Percentiles rank a stretch among this genome's conserved stretches.
These are phyloP conservation scores for Chaetomium tenue DNA, from an alignment of 495 filamentous ascomycete genomes.

Conservation along the genomic window DNA sequence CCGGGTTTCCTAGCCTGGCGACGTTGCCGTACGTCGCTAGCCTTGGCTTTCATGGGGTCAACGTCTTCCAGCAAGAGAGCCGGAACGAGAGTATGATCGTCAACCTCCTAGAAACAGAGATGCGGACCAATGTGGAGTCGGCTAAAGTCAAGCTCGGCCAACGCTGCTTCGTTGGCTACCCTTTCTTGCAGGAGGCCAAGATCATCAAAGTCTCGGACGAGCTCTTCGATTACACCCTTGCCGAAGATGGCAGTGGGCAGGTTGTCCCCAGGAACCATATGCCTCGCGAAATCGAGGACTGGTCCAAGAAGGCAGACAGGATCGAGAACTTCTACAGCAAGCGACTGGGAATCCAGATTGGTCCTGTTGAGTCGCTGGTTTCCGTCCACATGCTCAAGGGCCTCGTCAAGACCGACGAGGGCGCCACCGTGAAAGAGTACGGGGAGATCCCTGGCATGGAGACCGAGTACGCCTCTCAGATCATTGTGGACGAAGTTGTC, in stretches of 20 bases:
- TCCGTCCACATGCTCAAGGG: conserved; percentile 92
- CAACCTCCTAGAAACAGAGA: conserved; percentile 72
- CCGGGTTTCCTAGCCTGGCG: conserved; percentile 88
- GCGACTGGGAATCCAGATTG: conserved; percentile 82
- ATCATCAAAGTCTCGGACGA: conserved; percentile 88
- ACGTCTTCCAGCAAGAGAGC: conserved; percentile 95
- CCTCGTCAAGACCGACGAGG: conserved; percentile 83
- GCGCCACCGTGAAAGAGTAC: conserved; percentile 91
- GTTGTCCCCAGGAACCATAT: conserved; percentile 66
- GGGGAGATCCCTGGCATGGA: conserved; percentile 85
- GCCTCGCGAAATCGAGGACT: conserved; percentile 75
- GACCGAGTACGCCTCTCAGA: conserved; percentile 85
- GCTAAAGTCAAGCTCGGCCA: conserved; percentile 80
- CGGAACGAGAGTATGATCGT: conserved; percentile 96
- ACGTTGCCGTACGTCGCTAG: conserved; percentile 74
- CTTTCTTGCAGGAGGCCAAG: conserved; percentile 91
- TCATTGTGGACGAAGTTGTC: conserved; percentile 83
- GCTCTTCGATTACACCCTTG: conserved; percentile 80
- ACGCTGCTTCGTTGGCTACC: conserved; percentile 89
- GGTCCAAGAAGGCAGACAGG: conserved; percentile 74
- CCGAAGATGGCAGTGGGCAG: conserved; percentile 57
- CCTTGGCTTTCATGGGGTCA: conserved; percentile 87
- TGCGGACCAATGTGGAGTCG: conserved; percentile 62
- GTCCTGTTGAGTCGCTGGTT: conserved; percentile 80
- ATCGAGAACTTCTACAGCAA: conserved; percentile 88